Base-by-base conservation (phyloP, 2,329 filamentous ascomycete species). In the Purpureocillium lavendulum region DNA sequence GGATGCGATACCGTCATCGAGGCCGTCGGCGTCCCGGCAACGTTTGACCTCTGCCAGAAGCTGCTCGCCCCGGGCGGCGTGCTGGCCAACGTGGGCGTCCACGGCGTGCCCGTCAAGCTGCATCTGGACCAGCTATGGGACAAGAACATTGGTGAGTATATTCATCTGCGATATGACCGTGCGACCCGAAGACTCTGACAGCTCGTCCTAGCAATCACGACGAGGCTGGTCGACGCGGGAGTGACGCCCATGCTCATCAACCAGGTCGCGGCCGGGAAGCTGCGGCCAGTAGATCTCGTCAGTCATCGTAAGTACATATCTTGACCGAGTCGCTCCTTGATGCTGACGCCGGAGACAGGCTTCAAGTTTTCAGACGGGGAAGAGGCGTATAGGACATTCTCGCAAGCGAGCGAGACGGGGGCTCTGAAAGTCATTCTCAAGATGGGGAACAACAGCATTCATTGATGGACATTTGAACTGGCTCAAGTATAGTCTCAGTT, bases 1-100 rank as follows among this genome's bases (percentile, higher is more conserved):
- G 74, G 73, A 0, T 76, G 70, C 45, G 73, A 80, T 42, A 61
- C 70, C 0, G 73, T 79, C 1, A 73, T 77, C 36, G 75, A 78
- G 51, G 73, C 71, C 1, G 75, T 78, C 2, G 74, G 74, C 1
- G 58, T 73, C 8, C 70, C 71, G 0, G 61, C 60, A 0, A 76
- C 70, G 0, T 76, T 78, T 49, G 60, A 69, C 13, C 55, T 76
- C 32, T 71, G 67, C 38, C 73, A 79, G 52, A 57, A 67, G 7
- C 49, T 80, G 17, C 63, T 79, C 9, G 73, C 69, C 0, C 58
- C 67, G 0, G 74, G 73, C 1, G 75, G 72, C 4, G 57, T 61
- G 1, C 67, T 79, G 45, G 74, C 73, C 4, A 79, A 77, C 49
- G 64, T 79, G 3, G 75, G 75, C 8, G 75, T 79, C 7, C 73